Evolutionary conservation across 2,329 filamentous ascomycete species (phyloP), one percentile per base, ranked within the genome.

Genomic region (Aureobasidium sp.): DNA sequence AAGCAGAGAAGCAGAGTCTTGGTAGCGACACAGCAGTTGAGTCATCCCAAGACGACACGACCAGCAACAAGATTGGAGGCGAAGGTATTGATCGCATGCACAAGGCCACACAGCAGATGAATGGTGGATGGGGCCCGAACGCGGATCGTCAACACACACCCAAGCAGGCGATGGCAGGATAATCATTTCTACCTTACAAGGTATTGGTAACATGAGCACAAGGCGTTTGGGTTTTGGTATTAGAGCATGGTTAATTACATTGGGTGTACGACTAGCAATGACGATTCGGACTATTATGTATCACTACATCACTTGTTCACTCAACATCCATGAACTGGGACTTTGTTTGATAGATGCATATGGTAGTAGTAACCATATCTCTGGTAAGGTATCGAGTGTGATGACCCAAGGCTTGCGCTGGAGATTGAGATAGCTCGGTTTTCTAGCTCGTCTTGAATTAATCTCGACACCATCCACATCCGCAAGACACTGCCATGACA

Each of bases 11-110:
- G 17, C 29, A 23, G 6, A 54, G 47, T 37, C 23, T 54, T 7
- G 40, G 25, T 42, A 31, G 58, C n/a, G 58, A 60, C 40, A 47
- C 58, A 11, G 58, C 40, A 1, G 58, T 60, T n/a, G 58, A 54
- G 21, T 54, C 47, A 6, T 8, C 35, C 10, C 29, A 47, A 19
- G 40, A 54, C 6, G 33, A 40, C 42, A 49, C 25, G 13, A 15
- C 33, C 13, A 43, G 43, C 25, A 45, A 21, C 21, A 49, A 38
- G 23, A 5, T 58, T 9, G 17, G 17, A 49, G 55, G 33, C 9
- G 13, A 40, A 21, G 42, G 55, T 7, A 9, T 49, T 15, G 55
- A 49, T 17, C 55, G 55, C 17, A 47, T 58, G 23, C 21, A 47
- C 2, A 29, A 47, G 31, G 55, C 55, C n/a, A 15, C 43, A 6